A percentile compares a stretch with the other conserved stretches of the same genome.
phyloP scores from a whole-genome alignment of 2,329 filamentous ascomycete species.

The Diaporthe velutina region DNA sequence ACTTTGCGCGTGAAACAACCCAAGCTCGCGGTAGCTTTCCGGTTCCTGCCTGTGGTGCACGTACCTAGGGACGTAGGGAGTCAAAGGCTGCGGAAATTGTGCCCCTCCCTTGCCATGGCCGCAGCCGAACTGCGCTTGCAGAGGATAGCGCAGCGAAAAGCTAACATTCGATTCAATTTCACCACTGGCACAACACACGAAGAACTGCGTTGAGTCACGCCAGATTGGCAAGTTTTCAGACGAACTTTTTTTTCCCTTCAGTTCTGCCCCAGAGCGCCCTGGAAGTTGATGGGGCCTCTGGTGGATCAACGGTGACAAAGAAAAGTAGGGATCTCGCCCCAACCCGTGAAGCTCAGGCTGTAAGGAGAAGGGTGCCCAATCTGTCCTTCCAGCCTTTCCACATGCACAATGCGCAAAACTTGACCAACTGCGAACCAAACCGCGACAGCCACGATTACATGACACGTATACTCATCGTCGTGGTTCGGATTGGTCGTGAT shows the following conservation, averaged over 20 bases:
- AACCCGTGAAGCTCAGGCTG: constrained; percentile 7
- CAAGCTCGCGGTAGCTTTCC: constrained; percentile 35
- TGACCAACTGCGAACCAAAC: neutral
- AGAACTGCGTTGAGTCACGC: constrained; percentile 3
- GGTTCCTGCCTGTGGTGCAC: constrained; percentile 27
- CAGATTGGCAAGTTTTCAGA: neutral
- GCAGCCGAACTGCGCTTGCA: constrained; percentile 2
- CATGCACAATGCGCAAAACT: neutral
- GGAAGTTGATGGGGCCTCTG: neutral
- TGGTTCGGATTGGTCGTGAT: neutral
- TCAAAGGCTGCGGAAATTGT: constrained; percentile 6
- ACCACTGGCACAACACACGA: neutral
- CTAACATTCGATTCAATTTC: neutral
- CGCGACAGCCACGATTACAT: neutral
- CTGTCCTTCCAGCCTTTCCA: neutral
- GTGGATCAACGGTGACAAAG: constrained; percentile 20
- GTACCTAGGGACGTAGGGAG: constrained; percentile 20
- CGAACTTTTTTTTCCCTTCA: neutral
- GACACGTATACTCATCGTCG: neutral
- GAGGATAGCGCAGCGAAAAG: neutral
- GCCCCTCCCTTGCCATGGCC: neutral
- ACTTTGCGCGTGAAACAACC: constrained; percentile 35
- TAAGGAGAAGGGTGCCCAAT: constrained; percentile 10
- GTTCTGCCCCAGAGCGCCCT: neutral
- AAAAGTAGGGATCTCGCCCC: constrained; percentile 9